A percentile compares a stretch with the other conserved stretches of the same genome.
These are phyloP conservation scores for Trebouxia gelatinosa DNA, from an alignment of 163 green algal species.

Conservation along the genomic window DNA sequence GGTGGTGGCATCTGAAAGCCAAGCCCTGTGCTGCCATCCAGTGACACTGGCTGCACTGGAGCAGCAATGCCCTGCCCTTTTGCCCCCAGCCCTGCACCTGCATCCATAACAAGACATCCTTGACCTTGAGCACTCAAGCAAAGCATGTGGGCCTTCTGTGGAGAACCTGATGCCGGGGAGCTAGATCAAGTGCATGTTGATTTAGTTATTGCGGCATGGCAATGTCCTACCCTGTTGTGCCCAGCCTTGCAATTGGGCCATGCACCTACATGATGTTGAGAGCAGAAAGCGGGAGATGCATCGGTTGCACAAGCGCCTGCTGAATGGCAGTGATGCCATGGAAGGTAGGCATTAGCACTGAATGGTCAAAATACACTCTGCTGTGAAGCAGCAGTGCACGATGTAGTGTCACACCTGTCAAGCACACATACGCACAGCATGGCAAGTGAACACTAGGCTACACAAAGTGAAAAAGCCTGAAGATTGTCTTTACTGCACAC, in stretches of 20 bases:
- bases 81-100: constrained; percentile 5
- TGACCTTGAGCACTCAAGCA: not conserved
- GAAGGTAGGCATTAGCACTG: no score
- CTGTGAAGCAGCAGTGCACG: not conserved
- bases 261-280: not conserved
- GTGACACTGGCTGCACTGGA: constrained; percentile 41
- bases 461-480: not conserved
- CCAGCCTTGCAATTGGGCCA: no score
- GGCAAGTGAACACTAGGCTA: not conserved
- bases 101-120: no score
- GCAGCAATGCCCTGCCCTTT: constrained; percentile 48
- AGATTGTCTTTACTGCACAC: not conserved
- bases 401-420: not conserved
- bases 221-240: no score
- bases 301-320: not conserved
- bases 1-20: constrained; percentile 39
- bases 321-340: not conserved
- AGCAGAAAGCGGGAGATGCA: not conserved
- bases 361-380: no score
- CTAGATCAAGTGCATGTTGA: no score
- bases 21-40: constrained; percentile 39
- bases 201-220: no score
- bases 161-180: no score
- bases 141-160: not conserved
- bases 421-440: not conserved